Base-by-base conservation (phyloP, 2,329 filamentous ascomycete genomes). In the Colletotrichum sojae region DNA sequence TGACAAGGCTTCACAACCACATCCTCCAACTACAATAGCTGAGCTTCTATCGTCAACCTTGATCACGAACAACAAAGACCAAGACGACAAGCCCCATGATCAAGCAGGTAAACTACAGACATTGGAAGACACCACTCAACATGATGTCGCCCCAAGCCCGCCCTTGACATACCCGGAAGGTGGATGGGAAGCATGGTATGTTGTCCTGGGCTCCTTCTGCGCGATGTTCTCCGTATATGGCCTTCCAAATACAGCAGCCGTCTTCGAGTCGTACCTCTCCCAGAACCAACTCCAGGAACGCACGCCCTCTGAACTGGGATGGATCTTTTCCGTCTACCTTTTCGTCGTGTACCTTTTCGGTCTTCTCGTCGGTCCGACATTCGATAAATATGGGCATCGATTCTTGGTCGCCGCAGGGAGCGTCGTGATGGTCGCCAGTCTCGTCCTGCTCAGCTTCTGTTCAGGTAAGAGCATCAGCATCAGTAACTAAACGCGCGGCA, bases 321-420 rank as follows among this genome's bases (percentile, higher is more conserved):
- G 94, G 94, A 93, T 97, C 69, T 95, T 96, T 75, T 92, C 92
- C 65, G 82, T 97, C 55, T 96, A 94, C 76, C 89, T 92, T 10
- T 96, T 96, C 74, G 82, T 97, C 22, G 88, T 91, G 60, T 97
- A 97, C 80, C 92, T 95, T 76, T 90, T 93, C 58, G 94, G 94
- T 27, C 87, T 97, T 25, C 94, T 96, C 73, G 90, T 96, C 55
- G 95, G 94, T 0, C 94, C 95, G 0, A 82, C 97, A 18, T 97
- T 97, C 76, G 95, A 98, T 80, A 90, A 91, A 74, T 90, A 94
- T 73, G 95, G 95, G 0, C 94, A 95, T 0, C 85, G 88, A 18
- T 86, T 89, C 80, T 85, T 97, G 31, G 83, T 97, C 16, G 75
- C 91, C 0, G 82, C 84, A 0, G 95, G 94, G 1, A 91, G 89